phyloP scores from a whole-genome alignment of 495 filamentous ascomycete species.

The Neurospora sublineolata region DNA sequence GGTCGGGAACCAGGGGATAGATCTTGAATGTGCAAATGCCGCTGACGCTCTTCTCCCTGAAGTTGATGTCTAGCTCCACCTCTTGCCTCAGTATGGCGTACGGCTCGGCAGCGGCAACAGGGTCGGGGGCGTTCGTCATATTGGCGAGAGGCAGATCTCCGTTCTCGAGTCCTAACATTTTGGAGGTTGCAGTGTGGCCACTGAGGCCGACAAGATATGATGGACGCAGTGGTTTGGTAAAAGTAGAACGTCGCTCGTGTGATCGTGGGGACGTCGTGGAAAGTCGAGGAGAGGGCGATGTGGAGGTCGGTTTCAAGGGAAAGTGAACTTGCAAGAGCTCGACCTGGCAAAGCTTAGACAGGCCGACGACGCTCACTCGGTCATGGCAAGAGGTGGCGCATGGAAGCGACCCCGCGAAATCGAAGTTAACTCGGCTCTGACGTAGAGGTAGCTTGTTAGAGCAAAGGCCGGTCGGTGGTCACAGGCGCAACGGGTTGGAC shows the following conservation, averaged over 20 bases:
- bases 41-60: slow-evolving; percentile 58
- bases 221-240: background rate
- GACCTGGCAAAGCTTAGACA: slow-evolving; percentile 9
- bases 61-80: slow-evolving; percentile 80
- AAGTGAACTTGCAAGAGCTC: slow-evolving; percentile 1
- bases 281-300: background rate
- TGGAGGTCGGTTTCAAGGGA: background rate
- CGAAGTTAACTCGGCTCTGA: background rate
- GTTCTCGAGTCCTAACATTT: background rate
- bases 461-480: background rate
- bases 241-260: background rate
- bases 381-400: slow-evolving; percentile 9
- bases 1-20: slow-evolving; percentile 51
- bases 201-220: background rate
- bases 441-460: background rate
- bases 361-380: slow-evolving; percentile 8
- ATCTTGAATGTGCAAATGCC: slow-evolving; percentile 75
- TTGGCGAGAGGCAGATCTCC: background rate
- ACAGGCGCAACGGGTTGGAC: background rate
- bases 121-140: background rate
- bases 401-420: background rate
- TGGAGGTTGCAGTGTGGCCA: background rate
- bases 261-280: background rate
- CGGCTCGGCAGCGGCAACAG: slow-evolving; percentile 9
- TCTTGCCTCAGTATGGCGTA: slow-evolving; percentile 63